Conservation (phyloP, 192 early-diverging fungal genomes). For the Kickxella alabastrina region DNA sequence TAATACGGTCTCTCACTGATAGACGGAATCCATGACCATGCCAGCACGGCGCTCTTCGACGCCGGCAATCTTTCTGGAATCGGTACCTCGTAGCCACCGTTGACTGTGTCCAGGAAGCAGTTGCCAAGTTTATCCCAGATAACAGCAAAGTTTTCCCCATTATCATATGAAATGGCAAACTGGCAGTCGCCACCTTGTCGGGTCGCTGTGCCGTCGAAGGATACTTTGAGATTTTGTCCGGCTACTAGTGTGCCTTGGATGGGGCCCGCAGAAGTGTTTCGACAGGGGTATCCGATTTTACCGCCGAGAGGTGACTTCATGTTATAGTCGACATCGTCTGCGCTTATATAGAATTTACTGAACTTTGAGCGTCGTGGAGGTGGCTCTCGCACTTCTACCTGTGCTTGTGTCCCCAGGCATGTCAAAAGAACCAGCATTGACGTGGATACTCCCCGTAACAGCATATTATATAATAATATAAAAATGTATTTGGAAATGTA, state of each 20-base stretch:
- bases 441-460: background rate
- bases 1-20: conserved; percentile 20
- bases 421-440: background rate
- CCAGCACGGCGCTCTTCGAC: conserved; percentile 50
- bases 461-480: too few relatives aligned
- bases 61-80: conserved; percentile 56
- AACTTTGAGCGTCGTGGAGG: conserved; percentile 48
- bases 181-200: conserved; percentile 47
- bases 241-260: conserved; percentile 40
- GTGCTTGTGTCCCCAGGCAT: too few relatives aligned
- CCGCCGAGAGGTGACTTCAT: conserved; percentile 42
- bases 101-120: conserved; percentile 45
- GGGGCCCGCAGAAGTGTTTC: conserved; percentile 22
- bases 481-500: too few relatives aligned
- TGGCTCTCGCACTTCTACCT: conserved; percentile 44
- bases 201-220: conserved; percentile 46
- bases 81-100: conserved; percentile 43
- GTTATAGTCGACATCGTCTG: conserved; percentile 47
- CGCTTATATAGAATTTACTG: conserved; percentile 30
- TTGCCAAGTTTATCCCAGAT: conserved; percentile 51
- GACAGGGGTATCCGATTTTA: conserved; percentile 39
- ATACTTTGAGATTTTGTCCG: conserved; percentile 48
- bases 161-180: conserved; percentile 49
- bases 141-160: conserved; percentile 55
- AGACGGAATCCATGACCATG: conserved; percentile 45